phyloP scores from a whole-genome alignment of 2,329 filamentous ascomycete species.

The Colletotrichum tropicicola region DNA sequence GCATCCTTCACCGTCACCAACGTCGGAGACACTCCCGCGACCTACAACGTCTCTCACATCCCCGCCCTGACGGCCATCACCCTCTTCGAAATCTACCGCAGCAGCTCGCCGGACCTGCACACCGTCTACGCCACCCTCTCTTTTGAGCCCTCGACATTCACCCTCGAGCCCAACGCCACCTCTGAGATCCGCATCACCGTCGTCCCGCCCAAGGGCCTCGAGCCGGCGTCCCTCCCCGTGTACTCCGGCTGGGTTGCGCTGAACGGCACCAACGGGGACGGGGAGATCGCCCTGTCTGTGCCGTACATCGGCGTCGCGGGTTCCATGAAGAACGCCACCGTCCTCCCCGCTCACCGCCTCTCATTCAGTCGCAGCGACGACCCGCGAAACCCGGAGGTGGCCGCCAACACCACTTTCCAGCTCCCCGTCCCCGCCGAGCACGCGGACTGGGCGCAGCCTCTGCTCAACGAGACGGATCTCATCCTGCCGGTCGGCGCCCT shows the following conservation, averaged over 20 bases:
- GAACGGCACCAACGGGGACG: constrained; percentile 45
- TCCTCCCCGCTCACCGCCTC: constrained; percentile 9
- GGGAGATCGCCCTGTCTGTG: constrained; percentile 9
- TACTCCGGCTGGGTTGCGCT: constrained; percentile 55
- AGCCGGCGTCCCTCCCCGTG: constrained; percentile 44
- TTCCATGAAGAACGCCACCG: constrained; percentile 19
- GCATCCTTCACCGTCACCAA: constrained; percentile 66
- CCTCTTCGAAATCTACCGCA: constrained; percentile 54
- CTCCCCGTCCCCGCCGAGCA: constrained; percentile 1
- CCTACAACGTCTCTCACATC: constrained; percentile 60
- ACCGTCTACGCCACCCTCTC: constrained; percentile 41
- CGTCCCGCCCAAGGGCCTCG: constrained; percentile 46
- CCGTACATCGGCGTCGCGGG: constrained; percentile 25
- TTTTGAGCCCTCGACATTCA: constrained; percentile 11
- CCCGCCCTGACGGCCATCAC: constrained; percentile 52
- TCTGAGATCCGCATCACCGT: constrained; percentile 55
- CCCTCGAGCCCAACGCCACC: constrained; percentile 40
- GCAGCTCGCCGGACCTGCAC: constrained; percentile 35
- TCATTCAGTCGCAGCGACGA: constrained; percentile 16
- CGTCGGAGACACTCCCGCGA: constrained; percentile 53
- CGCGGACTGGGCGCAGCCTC: constrained; percentile 7
- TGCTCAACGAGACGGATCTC: neutral
- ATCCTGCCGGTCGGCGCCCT: constrained; percentile 8
- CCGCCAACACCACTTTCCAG: constrained; percentile 20
- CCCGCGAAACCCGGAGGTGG: neutral